Base-by-base conservation (phyloP, 805 yeast genomes). In the Pichia insulana region DNA sequence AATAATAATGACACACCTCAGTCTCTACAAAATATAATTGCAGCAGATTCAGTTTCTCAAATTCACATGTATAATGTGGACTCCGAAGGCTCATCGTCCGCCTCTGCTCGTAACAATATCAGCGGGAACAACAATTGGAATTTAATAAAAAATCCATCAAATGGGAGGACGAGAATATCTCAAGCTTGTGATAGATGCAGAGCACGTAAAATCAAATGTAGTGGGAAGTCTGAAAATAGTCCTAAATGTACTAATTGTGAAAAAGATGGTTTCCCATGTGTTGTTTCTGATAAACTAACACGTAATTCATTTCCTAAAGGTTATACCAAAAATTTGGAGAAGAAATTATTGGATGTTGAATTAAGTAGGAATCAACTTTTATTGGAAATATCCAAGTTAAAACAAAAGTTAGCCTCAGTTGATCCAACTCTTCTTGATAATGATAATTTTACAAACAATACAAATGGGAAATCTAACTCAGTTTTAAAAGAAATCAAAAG, bases 161-260 rank as follows among this genome's bases (percentile, higher is more conserved):
- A 58, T 43, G 69, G 69, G 40, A 51, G 63, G 38, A 56, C 69
- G 5, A 58, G 90, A 47, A 79, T 80, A 2, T 73, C 83, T 1
- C 92, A 83, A 58, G 92, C 92, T 2, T 83, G 94, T 62, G 92
- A 83, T 58, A 65, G 92, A 28, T 83, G 92, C 53, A 67, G 90
- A 36, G 75, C 80, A 49, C 80, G 84, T 51, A 83, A 83, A 61
- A 80, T 82, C 48, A 78, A 78, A 49, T 83, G 92, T 60, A 83
- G 81, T 53, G 90, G 89, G 1, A 68, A 70, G 45, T 69, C 74
- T 2, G 63, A 56, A 34, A 48, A 47, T 16, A 52, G 50, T 26
- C 88, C 88, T 9, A 59, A 66, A 36, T 83, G 94, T 56, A 67
- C 77, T 30, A 80, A 80, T 53, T 83, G 92, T 55, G 62, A 65